Evolutionary conservation across 257 asterid genomes (phyloP).

Genomic region (Solanum rostratum): DNA sequence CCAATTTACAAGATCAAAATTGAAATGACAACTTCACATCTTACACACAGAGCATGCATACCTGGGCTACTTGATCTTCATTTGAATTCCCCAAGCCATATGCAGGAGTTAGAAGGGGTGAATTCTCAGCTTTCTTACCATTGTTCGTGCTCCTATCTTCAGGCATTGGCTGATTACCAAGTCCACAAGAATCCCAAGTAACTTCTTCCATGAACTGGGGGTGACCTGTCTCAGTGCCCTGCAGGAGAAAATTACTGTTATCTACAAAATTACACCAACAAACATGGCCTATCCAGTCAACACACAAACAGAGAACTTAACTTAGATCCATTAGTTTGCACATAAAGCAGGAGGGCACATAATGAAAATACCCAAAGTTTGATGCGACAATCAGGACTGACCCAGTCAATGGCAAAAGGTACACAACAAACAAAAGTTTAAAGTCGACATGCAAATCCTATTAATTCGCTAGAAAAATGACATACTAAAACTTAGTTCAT

Average conservation of each 20-base stretch:
- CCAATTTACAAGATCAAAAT: neutral
- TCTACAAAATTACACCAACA: neutral
- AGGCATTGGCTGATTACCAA: constrained; percentile 11
- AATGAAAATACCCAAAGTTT: neutral
- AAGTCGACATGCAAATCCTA: neutral
- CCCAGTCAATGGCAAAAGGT: neutral
- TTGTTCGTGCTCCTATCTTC: constrained; percentile 8
- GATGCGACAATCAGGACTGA: neutral
- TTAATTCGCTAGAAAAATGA: neutral
- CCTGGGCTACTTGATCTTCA: constrained; percentile 54
- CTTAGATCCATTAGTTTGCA: neutral
- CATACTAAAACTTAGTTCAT: neutral
- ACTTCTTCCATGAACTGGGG: constrained; percentile 16
- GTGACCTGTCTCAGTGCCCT: constrained; percentile 29
- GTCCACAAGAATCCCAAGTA: constrained; percentile 10
- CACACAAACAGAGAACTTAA: neutral
- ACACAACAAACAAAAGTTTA: neutral
- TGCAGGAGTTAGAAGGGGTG: constrained; percentile 16
- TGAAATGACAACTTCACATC: neutral
- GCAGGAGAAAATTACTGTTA: neutral
- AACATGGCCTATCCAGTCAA: neutral
- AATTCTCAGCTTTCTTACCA: constrained; percentile 30
- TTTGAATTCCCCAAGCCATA: constrained; percentile 27
- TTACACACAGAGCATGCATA: constrained; percentile 15
- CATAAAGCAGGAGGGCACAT: neutral